Evolutionary conservation across 305 asterid genomes (phyloP).

Genomic region (Fraxinus paxiana): DNA sequence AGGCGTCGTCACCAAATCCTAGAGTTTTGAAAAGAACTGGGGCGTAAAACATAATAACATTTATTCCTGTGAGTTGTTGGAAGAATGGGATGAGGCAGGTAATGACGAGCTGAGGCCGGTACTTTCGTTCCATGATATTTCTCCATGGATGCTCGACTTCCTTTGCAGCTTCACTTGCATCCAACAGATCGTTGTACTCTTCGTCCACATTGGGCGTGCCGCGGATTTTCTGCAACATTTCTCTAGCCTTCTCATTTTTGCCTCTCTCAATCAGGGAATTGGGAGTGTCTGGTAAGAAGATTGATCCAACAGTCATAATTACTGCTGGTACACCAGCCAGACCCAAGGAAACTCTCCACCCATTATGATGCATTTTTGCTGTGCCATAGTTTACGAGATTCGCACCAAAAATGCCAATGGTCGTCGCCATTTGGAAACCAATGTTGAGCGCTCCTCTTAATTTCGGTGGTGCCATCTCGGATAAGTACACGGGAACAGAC

Average conservation of each 20-base stretch:
- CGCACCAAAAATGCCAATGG: constrained; percentile 53
- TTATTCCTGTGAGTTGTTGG: constrained; percentile 64
- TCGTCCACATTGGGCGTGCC: constrained; percentile 43
- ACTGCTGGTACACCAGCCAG: constrained; percentile 61
- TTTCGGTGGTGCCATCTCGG: constrained; percentile 70
- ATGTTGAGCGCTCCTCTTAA: constrained; percentile 63
- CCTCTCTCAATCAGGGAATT: constrained; percentile 57
- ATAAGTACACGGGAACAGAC: constrained; percentile 63
- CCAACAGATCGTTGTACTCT: constrained; percentile 46
- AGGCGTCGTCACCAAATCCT: constrained; percentile 46
- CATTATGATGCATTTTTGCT: constrained; percentile 37
- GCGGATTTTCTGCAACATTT: constrained; percentile 40
- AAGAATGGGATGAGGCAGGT: constrained; percentile 43
- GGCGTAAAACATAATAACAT: constrained; percentile 61
- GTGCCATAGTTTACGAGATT: constrained; percentile 57
- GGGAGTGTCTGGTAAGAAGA: constrained; percentile 66
- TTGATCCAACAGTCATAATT: constrained; percentile 45
- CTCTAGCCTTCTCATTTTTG: constrained; percentile 30
- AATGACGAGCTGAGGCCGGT: constrained; percentile 50
- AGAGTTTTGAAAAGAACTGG: constrained; percentile 57
- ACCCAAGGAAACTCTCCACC: constrained; percentile 64
- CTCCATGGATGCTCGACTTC: constrained; percentile 36
- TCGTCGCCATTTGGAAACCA: constrained; percentile 61
- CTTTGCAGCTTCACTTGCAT: constrained; percentile 47
- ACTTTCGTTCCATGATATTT: constrained; percentile 23